phyloP scores from a whole-genome alignment of 1,139 yeast species.

The Yamadazyma sp. region DNA sequence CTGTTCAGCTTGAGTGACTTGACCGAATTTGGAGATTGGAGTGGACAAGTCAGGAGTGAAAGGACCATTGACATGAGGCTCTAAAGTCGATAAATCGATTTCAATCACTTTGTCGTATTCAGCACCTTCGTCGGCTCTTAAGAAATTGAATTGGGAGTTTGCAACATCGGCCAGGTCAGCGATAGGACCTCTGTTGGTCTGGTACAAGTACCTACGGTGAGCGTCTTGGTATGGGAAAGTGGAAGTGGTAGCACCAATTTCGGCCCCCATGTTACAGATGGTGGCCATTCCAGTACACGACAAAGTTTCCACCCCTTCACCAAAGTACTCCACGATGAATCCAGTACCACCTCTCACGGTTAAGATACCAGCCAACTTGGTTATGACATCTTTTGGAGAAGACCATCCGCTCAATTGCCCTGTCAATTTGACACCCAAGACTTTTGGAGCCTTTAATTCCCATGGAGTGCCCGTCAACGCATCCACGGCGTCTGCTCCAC shows the following conservation, averaged over 20 bases:
- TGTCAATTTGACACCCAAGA: conserved; percentile 86
- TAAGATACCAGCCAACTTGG: conserved; percentile 81
- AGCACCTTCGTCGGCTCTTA: conserved; percentile 78
- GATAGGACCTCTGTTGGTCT: conserved; percentile 80
- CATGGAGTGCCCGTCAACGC: conserved; percentile 97
- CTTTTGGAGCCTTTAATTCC: conserved; percentile 96
- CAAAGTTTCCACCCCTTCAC: conserved; percentile 82
- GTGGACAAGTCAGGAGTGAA: conserved; percentile 94
- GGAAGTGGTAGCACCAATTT: conserved; percentile 49
- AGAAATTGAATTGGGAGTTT: conserved; percentile 56
- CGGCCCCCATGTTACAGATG: too few relatives aligned
- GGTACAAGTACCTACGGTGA: conserved; percentile 73
- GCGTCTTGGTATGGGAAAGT: conserved; percentile 94
- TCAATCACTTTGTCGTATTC: conserved; percentile 83
- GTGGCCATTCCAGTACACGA: conserved; percentile 45
- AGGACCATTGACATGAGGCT: conserved; percentile 93
- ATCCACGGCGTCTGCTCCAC: conserved; percentile 99
- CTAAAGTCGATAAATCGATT: conserved; percentile 70
- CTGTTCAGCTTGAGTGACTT: conserved; percentile 59
- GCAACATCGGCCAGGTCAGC: conserved; percentile 78
- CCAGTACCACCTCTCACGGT: conserved; percentile 99
- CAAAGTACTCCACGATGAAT: conserved; percentile 90
- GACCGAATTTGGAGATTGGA: conserved; percentile 71
- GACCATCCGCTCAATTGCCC: conserved; percentile 90
- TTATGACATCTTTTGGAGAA: conserved; percentile 93